Evolutionary conservation across 139 green algal species (phyloP).

Genomic region (Tetradesmus lagerheimii): DNA sequence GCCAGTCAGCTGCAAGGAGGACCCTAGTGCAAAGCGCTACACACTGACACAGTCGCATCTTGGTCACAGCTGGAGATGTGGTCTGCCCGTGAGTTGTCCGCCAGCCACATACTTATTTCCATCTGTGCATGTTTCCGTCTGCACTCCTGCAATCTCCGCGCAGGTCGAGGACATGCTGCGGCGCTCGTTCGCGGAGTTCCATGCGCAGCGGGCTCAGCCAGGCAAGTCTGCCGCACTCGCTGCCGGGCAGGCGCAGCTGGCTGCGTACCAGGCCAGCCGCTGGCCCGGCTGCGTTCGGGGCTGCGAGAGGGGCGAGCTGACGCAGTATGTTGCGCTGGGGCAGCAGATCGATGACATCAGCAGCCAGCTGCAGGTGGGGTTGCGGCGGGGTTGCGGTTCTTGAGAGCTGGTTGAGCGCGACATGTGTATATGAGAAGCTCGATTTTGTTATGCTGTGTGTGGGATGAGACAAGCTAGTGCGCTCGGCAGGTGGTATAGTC

Average conservation of each 20-base stretch:
- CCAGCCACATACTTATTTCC: no score
- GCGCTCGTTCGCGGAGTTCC: conserved; percentile 95
- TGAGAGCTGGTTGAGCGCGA: no score
- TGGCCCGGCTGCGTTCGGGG: conserved; percentile 70
- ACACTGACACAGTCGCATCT: no score
- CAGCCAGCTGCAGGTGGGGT: conserved; percentile 19
- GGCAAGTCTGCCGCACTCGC: conserved; percentile 69
- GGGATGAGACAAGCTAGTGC: no score
- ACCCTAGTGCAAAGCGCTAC: no score
- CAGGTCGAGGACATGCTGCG: conserved; percentile 98
- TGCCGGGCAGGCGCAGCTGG: conserved; percentile 62
- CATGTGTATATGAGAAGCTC: no score
- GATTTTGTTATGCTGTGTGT: no score
- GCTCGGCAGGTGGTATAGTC: no score
- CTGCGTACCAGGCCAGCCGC: conserved; percentile 32
- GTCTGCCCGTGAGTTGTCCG: no score
- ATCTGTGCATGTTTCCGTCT: background rate
- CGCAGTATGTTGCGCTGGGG: conserved; percentile 62
- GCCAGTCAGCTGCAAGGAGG: no score
- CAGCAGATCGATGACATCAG: background rate
- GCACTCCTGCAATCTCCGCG: background rate
- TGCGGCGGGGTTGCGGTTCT: background rate
- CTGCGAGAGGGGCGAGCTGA: conserved; percentile 66
- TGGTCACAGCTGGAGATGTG: no score
- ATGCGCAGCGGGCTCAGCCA: conserved; percentile 82